Evolutionary conservation across 2,329 filamentous ascomycete species (phyloP).

Genomic region (Neofusicoccum kwambonambiense): DNA sequence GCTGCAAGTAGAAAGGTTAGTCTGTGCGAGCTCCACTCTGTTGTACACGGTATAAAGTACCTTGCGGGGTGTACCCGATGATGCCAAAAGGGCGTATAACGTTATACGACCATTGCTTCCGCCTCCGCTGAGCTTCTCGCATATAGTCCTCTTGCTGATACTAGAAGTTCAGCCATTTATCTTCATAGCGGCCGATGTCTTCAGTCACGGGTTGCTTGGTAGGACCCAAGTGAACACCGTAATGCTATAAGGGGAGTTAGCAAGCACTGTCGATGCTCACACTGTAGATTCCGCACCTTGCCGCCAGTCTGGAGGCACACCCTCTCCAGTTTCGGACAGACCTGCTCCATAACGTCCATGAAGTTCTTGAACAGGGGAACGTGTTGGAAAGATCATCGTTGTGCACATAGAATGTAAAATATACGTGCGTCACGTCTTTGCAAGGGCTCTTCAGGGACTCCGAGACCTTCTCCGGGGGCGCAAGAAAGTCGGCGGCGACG

Average conservation of each 20-base stretch:
- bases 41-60: background rate
- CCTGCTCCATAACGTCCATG: slow-evolving; percentile 26
- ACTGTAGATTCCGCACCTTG: background rate
- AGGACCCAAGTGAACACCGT: slow-evolving; percentile 19
- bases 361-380: slow-evolving; percentile 35
- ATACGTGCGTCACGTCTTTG: slow-evolving; percentile 32
- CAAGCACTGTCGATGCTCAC: background rate
- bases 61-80: slow-evolving; percentile 28
- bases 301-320: slow-evolving; percentile 23
- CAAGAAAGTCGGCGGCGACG: slow-evolving; percentile 34
- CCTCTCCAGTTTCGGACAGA: slow-evolving; percentile 26
- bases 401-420: slow-evolving; percentile 36
- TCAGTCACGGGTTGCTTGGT: slow-evolving; percentile 20
- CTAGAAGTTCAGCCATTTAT: slow-evolving; percentile 21
- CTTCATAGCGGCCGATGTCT: slow-evolving; percentile 7
- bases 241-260: slow-evolving; percentile 15
- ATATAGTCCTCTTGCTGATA: slow-evolving; percentile 22
- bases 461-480: background rate
- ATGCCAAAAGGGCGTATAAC: slow-evolving; percentile 32
- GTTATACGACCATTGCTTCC: slow-evolving; percentile 26
- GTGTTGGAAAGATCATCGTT: slow-evolving; percentile 30
- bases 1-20: slow-evolving; percentile 3
- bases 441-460: slow-evolving; percentile 23
- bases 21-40: no score
- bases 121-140: slow-evolving; percentile 24